phyloP scores from a whole-genome alignment of 1,284 basidiomycete genomes.

The Malassezia yamatoensis region DNA sequence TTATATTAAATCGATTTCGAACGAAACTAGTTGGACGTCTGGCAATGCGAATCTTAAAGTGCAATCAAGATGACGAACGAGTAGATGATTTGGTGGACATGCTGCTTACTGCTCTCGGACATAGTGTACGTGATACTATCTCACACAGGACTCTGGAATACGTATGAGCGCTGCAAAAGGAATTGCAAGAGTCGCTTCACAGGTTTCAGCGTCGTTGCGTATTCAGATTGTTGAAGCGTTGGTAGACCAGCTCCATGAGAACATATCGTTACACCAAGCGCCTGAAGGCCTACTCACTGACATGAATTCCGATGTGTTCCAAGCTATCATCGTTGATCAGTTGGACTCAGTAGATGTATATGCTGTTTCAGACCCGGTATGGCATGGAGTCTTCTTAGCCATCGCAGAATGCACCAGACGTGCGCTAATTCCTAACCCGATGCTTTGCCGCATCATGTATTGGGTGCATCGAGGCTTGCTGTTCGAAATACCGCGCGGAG shows the following conservation, averaged over 20 bases:
- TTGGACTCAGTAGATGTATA: conserved; percentile 51
- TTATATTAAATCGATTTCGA: conserved; percentile 30
- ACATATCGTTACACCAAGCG: conserved; percentile 57
- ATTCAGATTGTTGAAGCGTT: conserved; percentile 72
- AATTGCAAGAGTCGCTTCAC: conserved; percentile 70
- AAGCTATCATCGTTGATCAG: background rate
- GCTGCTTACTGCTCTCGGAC: conserved; percentile 66
- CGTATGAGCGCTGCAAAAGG: conserved; percentile 93
- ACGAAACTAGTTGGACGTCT: conserved; percentile 39
- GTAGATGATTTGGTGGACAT: conserved; percentile 30
- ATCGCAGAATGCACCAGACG: conserved; percentile 83
- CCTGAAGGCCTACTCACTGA: conserved; percentile 48
- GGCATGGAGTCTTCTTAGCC: conserved; percentile 89
- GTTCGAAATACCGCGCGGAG: conserved; percentile 82
- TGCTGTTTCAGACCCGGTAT: conserved; percentile 60
- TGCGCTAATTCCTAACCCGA: conserved; percentile 52
- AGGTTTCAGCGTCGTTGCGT: conserved; percentile 65
- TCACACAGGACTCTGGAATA: conserved; percentile 73
- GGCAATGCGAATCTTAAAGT: conserved; percentile 30
- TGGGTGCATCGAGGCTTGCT: conserved; percentile 58
- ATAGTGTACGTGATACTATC: conserved; percentile 57
- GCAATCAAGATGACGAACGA: conserved; percentile 2
- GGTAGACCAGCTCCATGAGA: conserved; percentile 57
- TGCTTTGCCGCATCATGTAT: conserved; percentile 25
- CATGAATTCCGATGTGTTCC: background rate